Conservation (phyloP, 257 asterid species). For the Marsdenia floribunda region DNA sequence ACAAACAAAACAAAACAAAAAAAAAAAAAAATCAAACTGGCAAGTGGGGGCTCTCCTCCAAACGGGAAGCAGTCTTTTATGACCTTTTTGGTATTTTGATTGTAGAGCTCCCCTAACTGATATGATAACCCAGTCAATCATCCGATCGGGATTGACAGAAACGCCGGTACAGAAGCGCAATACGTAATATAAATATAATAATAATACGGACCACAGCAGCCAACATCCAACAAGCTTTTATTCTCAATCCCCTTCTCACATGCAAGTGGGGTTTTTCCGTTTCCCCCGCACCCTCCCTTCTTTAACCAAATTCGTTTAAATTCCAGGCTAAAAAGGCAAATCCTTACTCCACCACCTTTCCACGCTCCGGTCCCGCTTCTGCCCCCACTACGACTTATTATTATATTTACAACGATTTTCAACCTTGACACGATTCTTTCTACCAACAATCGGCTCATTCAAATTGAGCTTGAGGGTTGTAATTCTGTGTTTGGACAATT, state of each 20-base stretch:
- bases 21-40: background rate
- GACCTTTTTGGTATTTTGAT: background rate
- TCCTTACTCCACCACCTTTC: background rate
- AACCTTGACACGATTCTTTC: no score
- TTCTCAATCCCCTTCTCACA: background rate
- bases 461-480: no score
- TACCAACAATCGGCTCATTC: no score
- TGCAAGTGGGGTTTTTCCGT: slow-evolving; percentile 3
- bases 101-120: background rate
- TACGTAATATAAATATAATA: no score
- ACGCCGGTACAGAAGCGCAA: background rate
- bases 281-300: no score
- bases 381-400: no score
- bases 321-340: background rate
- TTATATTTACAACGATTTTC: no score
- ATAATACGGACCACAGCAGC: background rate
- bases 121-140: background rate
- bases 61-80: background rate
- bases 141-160: slow-evolving; percentile 2
- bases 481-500: no score
- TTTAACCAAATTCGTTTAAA: background rate
- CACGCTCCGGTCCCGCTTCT: no score
- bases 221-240: background rate
- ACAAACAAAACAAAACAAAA: background rate
- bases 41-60: background rate